Percentiles rank a stretch among this genome's conserved stretches.
phyloP scores from a whole-genome alignment of 1,284 basidiomycete species.

The Ceratobasidium sp. region DNA sequence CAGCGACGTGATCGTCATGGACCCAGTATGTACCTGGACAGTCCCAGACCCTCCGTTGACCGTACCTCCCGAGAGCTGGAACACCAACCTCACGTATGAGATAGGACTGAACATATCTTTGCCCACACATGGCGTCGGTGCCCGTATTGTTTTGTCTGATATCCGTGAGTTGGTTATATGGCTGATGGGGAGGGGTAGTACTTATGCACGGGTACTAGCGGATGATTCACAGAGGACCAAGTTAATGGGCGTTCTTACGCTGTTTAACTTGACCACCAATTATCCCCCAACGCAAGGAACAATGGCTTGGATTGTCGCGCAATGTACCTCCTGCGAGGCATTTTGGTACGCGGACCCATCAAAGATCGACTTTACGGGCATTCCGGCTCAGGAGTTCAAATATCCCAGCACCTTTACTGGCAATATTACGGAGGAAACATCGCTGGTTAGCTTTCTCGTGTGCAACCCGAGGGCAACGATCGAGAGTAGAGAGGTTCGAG shows the following conservation, averaged over 20 bases:
- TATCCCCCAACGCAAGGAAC: constrained; percentile 4
- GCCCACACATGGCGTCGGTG: background rate
- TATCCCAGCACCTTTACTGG: background rate
- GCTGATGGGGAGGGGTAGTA: too few species aligned
- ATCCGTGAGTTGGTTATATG: background rate
- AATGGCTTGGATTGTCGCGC: constrained; percentile 30
- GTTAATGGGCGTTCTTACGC: background rate
- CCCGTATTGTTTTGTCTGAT: background rate
- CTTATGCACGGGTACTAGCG: too few species aligned
- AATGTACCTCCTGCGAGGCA: constrained; percentile 8
- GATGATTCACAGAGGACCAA: background rate
- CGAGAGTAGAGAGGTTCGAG: constrained; percentile 34
- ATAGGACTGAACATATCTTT: constrained; percentile 2
- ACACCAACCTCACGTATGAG: background rate
- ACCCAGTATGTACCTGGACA: constrained; percentile 31
- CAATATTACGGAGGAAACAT: background rate
- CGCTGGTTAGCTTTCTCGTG: constrained; percentile 3
- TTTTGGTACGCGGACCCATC: background rate
- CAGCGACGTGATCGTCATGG: constrained; percentile 36
- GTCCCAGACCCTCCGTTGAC: constrained; percentile 21
- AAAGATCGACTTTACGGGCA: constrained; percentile 10
- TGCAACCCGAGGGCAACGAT: constrained; percentile 18
- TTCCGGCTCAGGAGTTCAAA: constrained; percentile 16
- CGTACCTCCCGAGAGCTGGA: background rate
- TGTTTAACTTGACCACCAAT: constrained; percentile 14